Conservation (phyloP, 495 filamentous ascomycete genomes). For the Penicillium cinerascens region DNA sequence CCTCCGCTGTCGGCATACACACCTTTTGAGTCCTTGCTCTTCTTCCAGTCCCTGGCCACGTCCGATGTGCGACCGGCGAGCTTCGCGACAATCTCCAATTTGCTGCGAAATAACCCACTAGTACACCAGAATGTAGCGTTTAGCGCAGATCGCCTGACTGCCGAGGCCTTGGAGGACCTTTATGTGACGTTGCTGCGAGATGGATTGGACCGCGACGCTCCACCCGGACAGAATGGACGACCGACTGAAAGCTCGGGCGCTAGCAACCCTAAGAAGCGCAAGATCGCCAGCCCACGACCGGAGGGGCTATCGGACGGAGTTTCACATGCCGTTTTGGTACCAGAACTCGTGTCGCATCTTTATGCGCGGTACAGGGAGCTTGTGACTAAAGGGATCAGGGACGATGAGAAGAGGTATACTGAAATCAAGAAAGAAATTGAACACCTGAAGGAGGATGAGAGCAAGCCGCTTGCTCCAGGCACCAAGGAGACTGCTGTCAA, state of each 20-base stretch:
- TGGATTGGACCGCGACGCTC: slow-evolving; percentile 47
- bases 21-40: slow-evolving; percentile 80
- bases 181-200: slow-evolving; percentile 75
- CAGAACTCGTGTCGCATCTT: slow-evolving; percentile 64
- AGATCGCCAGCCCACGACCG: slow-evolving; percentile 61
- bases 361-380: slow-evolving; percentile 70
- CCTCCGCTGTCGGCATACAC: slow-evolving; percentile 66
- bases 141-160: slow-evolving; percentile 67
- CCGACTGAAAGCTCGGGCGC: slow-evolving; percentile 24
- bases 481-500: slow-evolving; percentile 15
- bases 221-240: slow-evolving; percentile 25
- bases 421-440: slow-evolving; percentile 62
- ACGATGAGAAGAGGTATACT: slow-evolving; percentile 68
- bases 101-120: slow-evolving; percentile 65
- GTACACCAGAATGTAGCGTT: slow-evolving; percentile 65
- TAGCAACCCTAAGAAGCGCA: slow-evolving; percentile 64
- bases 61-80: slow-evolving; percentile 60
- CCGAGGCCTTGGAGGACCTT: slow-evolving; percentile 72
- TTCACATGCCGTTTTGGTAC: slow-evolving; percentile 63
- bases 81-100: slow-evolving; percentile 70
- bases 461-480: slow-evolving; percentile 33
- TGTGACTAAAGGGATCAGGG: slow-evolving; percentile 63
- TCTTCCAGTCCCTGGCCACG: slow-evolving; percentile 78
- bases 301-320: slow-evolving; percentile 54
- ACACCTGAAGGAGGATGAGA: slow-evolving; percentile 59